A percentile compares a stretch with the other conserved stretches of the same genome.
Evolutionary conservation across 2,329 filamentous ascomycete species (phyloP).

Genomic region (Bipolaris zeicola): DNA sequence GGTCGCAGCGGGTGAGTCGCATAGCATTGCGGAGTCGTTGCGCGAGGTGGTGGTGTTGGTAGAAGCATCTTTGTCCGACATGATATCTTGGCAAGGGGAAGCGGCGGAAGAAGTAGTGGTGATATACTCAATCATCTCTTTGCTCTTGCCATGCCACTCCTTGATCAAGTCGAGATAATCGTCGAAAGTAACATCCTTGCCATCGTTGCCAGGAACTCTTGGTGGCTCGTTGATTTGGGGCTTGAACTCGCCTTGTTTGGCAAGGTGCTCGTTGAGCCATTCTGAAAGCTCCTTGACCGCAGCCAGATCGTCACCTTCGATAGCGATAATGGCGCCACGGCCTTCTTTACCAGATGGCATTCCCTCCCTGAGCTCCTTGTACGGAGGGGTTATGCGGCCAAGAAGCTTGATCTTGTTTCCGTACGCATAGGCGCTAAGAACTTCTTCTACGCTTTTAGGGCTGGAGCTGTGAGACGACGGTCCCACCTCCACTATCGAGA

Average conservation of each 20-base stretch:
- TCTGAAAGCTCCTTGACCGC: conserved; percentile 69
- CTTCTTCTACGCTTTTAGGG: conserved; percentile 63
- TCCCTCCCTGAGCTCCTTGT: conserved; percentile 46
- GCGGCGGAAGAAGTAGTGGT: conserved; percentile 36
- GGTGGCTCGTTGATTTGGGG: conserved; percentile 59
- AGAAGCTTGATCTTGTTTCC: conserved; percentile 78
- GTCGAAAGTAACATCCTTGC: conserved; percentile 46
- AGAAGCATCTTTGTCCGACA: conserved; percentile 20
- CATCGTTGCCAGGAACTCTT: conserved; percentile 44
- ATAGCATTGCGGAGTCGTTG: conserved; percentile 27
- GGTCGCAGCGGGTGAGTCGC: conserved; percentile 12
- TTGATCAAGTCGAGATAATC: conserved; percentile 71
- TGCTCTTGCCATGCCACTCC: conserved; percentile 76
- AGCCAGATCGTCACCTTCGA: conserved; percentile 74
- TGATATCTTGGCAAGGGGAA: conserved; percentile 6
- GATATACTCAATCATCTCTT: conserved; percentile 68
- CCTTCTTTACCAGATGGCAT: conserved; percentile 45
- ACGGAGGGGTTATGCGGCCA: conserved; percentile 73
- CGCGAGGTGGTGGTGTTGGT: conserved; percentile 9
- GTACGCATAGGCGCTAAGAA: conserved; percentile 77
- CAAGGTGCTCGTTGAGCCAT: conserved; percentile 63
- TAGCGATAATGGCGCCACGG: conserved; percentile 79
- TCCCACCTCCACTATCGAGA: conserved; percentile 18
- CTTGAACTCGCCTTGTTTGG: conserved; percentile 58
- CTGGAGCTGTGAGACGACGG: conserved; percentile 17